Conservation (phyloP, 805 yeast genomes). For the Cyberlindnera mycetangii region DNA sequence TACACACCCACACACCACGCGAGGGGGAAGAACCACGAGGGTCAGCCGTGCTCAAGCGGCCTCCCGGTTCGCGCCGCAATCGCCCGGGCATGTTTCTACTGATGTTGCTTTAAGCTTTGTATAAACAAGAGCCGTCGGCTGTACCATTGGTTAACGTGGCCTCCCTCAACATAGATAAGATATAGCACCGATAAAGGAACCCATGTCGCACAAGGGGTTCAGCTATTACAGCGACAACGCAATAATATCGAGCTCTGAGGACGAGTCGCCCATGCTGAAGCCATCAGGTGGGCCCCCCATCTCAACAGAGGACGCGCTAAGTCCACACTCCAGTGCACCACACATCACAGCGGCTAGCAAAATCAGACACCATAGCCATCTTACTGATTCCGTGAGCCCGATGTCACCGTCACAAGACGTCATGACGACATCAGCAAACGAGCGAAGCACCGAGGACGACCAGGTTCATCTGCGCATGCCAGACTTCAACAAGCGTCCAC, state of each 20-base stretch:
- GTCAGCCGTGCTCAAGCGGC: neutral
- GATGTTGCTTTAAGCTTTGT: neutral
- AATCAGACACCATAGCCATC: neutral
- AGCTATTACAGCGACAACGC: constrained; percentile 23
- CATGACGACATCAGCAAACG: neutral
- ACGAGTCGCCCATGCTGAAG: constrained; percentile 18
- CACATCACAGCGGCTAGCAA: constrained; percentile 3
- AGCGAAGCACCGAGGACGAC: neutral
- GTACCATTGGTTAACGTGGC: too few species aligned
- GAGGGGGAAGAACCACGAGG: too few species aligned
- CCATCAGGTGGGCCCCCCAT: constrained; percentile 15
- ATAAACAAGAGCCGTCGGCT: too few species aligned
- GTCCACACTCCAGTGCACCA: constrained; percentile 1
- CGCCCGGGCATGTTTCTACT: neutral
- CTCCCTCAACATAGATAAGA: neutral
- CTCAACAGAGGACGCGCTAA: neutral
- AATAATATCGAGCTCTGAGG: constrained; percentile 26
- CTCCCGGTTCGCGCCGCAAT: constrained; percentile 8
- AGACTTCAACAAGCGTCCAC: constrained; percentile 66
- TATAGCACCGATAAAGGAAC: too few species aligned
- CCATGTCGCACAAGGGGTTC: constrained; percentile 3
- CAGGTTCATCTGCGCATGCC: constrained; percentile 25
- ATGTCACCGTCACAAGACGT: constrained; percentile 2
- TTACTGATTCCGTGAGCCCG: constrained; percentile 4
- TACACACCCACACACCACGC: neutral